Evolutionary conservation across 2,329 filamentous ascomycete species (phyloP), one percentile per base, ranked within the genome.

Genomic region (Esteya vermicola): DNA sequence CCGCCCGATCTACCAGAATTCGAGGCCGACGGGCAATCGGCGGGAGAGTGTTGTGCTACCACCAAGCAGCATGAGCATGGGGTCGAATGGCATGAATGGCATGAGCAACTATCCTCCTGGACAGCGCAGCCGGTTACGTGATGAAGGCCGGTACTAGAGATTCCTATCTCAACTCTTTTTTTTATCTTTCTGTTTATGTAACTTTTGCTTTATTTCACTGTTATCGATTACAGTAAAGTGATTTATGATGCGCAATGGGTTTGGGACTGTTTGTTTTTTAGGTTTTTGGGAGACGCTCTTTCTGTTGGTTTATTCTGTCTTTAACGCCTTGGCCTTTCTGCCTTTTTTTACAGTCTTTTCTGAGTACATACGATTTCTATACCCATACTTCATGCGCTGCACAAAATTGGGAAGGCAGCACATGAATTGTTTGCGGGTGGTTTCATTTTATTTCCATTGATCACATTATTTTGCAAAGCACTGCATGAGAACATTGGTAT

Each of bases 31-130:
- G 6, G 52, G 53, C 27, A 46, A 34, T 31, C 63, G 72, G 36
- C 67, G 75, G 37, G 75, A 80, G 55, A 80, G 76, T 50, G 61
- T 64, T 34, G 72, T 76, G 44, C 65, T 67, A 52, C 62, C 68
- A 43, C 60, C 60, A 64, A 31, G 18, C 12, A 16, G 25, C 25
- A 26, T 26, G 25, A 26, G 25, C 25, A 26, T 26, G 25, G n/a
- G n/a, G n/a, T n/a, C n/a, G n/a, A 26, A 26, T 13, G 60, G 60
- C 19, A 60, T 67, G 47, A 28, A 36, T 9, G 54, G 58, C 38
- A 57, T 64, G 34, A 13, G 34, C 34, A 49, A 64, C 21, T 54
- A 62, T 39, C 62, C 65, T 18, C 69, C 72, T 47, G 57, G 58
- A 30, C 69, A 67, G 0, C 68, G 65, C 51, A 72, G 68, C 47